Base-by-base conservation (phyloP, 345 rosid genomes). In the Lepidium aucheri region DNA sequence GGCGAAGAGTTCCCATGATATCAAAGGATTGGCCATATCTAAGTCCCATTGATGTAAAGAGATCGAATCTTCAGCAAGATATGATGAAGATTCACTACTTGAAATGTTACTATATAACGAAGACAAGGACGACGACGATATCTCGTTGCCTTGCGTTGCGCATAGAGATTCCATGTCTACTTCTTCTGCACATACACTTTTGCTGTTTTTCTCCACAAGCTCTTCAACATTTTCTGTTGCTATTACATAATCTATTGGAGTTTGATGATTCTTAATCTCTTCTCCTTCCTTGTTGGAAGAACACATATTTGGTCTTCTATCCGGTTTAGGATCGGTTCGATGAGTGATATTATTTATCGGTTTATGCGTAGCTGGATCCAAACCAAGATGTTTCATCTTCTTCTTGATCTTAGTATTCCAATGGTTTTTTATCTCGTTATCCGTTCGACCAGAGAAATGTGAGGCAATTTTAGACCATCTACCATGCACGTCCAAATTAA, bases 391-490 rank as follows among this genome's bases (percentile, higher is more conserved):
- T 81, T 76, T 87, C 34, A 92, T 65, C 59, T 77, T 85, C 89
- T 85, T 92, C 82, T 89, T 92, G 75, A 92, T 92, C 64, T 84
- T 69, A 2, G 96, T 89, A 41, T 89, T 92, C 98, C 98, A 92
- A 18, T 92, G 98, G 61, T 92, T 92, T 73, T 92, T 92, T 54
- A 92, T 89, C 68, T 92, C 98, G 32, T 92, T 92, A 64, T 92
- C 98, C 3, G 98, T 89, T 9, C 98, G 86, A 11, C 98, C 98
- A 0, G 95, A 85, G 73, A 92, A 83, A 81, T 87, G 88, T 8
- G 96, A 74, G 35, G 98, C 98, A 45, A 92, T 89, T 76, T 89
- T 92, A 2, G 98, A 89, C 98, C 98, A 92, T 78, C 98, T 92
- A 13, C 57, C 4, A n/a, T n/a, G n/a, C n/a, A 61, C 49, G 39